Conservation (phyloP, 768 basidiomycete genomes). For the Tylopilus sp. region DNA sequence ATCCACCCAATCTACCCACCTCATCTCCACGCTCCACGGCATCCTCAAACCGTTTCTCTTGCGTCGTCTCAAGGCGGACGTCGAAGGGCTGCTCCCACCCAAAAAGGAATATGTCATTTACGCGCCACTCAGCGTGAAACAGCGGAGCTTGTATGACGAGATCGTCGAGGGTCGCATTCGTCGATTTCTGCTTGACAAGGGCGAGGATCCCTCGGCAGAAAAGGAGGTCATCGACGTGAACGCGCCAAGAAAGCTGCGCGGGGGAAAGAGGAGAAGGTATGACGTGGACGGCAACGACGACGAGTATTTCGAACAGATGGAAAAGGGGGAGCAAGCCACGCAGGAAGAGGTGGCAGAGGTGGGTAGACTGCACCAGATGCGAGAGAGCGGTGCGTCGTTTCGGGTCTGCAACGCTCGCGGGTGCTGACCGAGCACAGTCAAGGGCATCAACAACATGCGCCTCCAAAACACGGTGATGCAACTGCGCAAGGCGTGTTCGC, state of each 20-base stretch:
- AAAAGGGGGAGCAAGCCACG: constrained; percentile 40
- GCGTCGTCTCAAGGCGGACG: constrained; percentile 87
- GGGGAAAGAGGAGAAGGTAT: constrained; percentile 44
- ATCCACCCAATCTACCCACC: constrained; percentile 53
- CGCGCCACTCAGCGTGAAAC: constrained; percentile 78
- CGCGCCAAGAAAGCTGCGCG: constrained; percentile 34
- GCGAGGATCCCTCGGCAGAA: constrained; percentile 21
- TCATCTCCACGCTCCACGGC: constrained; percentile 78
- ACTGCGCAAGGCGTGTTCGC: constrained; percentile 91
- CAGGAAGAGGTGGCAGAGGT: constrained; percentile 48
- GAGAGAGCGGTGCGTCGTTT: constrained; percentile 54
- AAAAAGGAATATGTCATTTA: constrained; percentile 96
- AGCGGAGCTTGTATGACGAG: constrained; percentile 82
- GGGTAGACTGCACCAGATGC: constrained; percentile 54
- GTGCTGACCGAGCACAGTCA: constrained; percentile 46
- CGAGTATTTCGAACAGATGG: constrained; percentile 63
- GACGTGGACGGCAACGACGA: constrained; percentile 56
- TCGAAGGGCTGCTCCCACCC: constrained; percentile 73
- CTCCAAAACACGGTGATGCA: constrained; percentile 97
- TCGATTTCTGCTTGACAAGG: constrained; percentile 49
- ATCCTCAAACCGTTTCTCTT: constrained; percentile 96
- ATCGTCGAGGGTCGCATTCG: constrained; percentile 72
- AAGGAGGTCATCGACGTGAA: constrained; percentile 30
- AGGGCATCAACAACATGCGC: constrained; percentile 87
- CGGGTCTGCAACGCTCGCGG: background rate